Percentiles rank a stretch among this genome's conserved stretches.
These are phyloP conservation scores for Fusarium sp. DNA, from an alignment of 2,329 filamentous ascomycete species.

Conservation along the genomic window DNA sequence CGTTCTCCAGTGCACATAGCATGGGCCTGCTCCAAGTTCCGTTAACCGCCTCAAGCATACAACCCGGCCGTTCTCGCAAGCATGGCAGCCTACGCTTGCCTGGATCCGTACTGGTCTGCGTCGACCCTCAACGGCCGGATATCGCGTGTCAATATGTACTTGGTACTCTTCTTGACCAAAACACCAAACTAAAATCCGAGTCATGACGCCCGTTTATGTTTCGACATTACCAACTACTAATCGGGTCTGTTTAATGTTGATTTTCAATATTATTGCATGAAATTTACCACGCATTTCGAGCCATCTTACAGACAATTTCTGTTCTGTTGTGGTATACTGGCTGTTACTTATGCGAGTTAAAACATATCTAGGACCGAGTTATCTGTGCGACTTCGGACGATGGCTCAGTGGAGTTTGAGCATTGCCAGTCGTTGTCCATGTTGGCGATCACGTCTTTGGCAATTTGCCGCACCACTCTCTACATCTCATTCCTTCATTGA, in stretches of 20 bases:
- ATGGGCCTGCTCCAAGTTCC: conserved; percentile 12
- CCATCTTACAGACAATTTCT: background rate
- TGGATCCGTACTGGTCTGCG: background rate
- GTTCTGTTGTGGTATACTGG: background rate
- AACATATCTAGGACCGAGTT: background rate
- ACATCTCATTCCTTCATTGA: conserved; percentile 4
- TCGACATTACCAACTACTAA: background rate
- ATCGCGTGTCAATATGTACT: background rate
- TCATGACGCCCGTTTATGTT: conserved; percentile 17
- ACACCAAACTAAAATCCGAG: conserved; percentile 11
- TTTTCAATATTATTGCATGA: background rate
- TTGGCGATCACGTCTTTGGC: conserved; percentile 16
- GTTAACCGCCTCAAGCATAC: conserved; percentile 35
- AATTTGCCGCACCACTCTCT: conserved; percentile 19
- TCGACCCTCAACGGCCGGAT: conserved; percentile 15
- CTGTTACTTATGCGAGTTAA: background rate
- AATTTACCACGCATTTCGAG: background rate
- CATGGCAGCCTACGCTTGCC: conserved; percentile 9
- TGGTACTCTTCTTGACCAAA: conserved; percentile 1
- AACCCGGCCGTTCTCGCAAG: conserved; percentile 20
- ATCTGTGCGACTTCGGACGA: conserved; percentile 31
- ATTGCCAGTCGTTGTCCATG: conserved; percentile 12
- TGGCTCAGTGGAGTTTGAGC: conserved; percentile 17
- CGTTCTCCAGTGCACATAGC: conserved; percentile 22
- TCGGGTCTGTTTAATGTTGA: background rate